Conservation (phyloP, 768 basidiomycete species). For the Suillus occidentalis region DNA sequence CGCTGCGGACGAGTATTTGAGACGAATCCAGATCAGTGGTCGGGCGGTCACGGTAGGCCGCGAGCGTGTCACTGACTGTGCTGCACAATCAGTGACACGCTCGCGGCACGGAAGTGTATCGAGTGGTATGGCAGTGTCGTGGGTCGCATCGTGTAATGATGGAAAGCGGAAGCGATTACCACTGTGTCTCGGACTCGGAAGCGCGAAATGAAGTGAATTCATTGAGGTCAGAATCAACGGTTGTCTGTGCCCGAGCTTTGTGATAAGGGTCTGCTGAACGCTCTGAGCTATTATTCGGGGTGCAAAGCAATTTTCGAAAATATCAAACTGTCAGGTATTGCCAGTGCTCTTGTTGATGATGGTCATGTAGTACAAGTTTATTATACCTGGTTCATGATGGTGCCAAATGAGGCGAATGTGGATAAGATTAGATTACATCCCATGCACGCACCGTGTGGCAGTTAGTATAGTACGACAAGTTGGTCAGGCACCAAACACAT, state of each 20-base stretch:
- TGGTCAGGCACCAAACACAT: slow-evolving; percentile 6
- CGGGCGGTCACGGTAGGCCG: slow-evolving; percentile 43
- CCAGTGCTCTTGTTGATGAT: not conserved
- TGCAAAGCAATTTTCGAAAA: slow-evolving; percentile 49
- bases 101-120: slow-evolving; percentile 40
- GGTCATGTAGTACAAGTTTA: not conserved
- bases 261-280: not conserved
- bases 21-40: slow-evolving; percentile 42
- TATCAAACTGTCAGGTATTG: not conserved
- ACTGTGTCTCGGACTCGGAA: slow-evolving; percentile 48
- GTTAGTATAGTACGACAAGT: not conserved
- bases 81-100: too few relatives aligned
- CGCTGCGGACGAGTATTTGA: slow-evolving; percentile 39
- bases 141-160: slow-evolving; percentile 38
- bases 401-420: not conserved
- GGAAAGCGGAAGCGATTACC: slow-evolving; percentile 42
- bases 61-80: slow-evolving; percentile 48
- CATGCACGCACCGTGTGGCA: slow-evolving; percentile 5
- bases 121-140: slow-evolving; percentile 35
- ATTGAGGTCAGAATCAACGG: slow-evolving; percentile 39
- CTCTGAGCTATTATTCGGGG: slow-evolving; percentile 36
- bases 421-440: slow-evolving; percentile 7
- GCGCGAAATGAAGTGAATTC: slow-evolving; percentile 57
- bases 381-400: not conserved
- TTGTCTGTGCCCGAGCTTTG: slow-evolving; percentile 15